Evolutionary conservation across 2,329 filamentous ascomycete genomes (phyloP).

Genomic region (Diaporthe aspalathi): DNA sequence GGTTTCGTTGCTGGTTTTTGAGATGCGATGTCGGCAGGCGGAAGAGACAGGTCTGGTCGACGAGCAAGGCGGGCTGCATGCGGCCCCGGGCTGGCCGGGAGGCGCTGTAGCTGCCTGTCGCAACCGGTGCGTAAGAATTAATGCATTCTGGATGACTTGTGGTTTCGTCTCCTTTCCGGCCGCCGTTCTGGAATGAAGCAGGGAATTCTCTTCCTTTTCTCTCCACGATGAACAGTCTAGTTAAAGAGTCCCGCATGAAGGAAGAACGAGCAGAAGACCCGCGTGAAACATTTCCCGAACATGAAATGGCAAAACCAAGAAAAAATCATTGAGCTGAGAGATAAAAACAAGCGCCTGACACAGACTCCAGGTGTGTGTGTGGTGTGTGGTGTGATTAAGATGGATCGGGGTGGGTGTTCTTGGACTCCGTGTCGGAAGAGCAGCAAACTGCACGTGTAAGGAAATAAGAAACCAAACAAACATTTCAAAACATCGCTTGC

Average conservation of each 20-base stretch:
- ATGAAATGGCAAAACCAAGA: constrained; percentile 39
- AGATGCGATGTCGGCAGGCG: constrained; percentile 42
- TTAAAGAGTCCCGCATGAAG: constrained; percentile 35
- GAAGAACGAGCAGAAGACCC: constrained; percentile 30
- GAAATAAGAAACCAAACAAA: neutral
- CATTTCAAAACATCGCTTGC: constrained; percentile 27
- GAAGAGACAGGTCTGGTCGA: constrained; percentile 35
- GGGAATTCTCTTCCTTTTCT: constrained; percentile 26
- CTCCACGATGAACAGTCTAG: constrained; percentile 20
- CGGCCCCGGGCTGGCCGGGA: constrained; percentile 12
- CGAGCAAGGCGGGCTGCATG: no score
- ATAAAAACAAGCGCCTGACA: constrained; percentile 41
- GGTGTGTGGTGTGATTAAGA: constrained; percentile 38
- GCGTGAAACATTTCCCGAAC: constrained; percentile 22
- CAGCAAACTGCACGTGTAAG: constrained; percentile 32
- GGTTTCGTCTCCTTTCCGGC: constrained; percentile 39
- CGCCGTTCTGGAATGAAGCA: constrained; percentile 33
- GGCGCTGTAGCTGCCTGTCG: neutral
- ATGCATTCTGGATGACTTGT: constrained; percentile 35
- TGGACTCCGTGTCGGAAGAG: constrained; percentile 31
- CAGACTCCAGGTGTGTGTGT: constrained; percentile 41
- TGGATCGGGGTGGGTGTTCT: constrained; percentile 36
- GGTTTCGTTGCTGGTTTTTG: constrained; percentile 19
- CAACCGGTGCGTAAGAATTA: constrained; percentile 4
- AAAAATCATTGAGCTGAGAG: constrained; percentile 41